phyloP scores from a whole-genome alignment of 2,329 filamentous ascomycete species.

The Aspergillus udagawae region DNA sequence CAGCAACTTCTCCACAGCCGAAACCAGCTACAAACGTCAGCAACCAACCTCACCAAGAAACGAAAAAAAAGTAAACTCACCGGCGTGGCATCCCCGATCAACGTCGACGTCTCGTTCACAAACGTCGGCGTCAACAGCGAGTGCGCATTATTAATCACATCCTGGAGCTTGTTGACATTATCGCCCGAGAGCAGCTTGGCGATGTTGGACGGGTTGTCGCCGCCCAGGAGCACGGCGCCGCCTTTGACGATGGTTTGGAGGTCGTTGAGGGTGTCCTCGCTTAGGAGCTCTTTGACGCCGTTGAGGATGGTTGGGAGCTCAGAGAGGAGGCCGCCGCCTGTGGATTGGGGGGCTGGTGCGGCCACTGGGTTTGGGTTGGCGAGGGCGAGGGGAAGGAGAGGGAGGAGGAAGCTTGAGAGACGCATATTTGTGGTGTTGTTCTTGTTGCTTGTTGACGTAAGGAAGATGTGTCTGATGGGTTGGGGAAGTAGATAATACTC shows the following conservation, averaged over 20 bases:
- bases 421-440: conserved; percentile 7
- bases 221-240: conserved; percentile 26
- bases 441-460: not conserved
- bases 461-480: not conserved
- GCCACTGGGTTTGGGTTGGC: conserved; percentile 19
- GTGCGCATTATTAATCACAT: conserved; percentile 24
- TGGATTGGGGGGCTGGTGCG: conserved; percentile 14
- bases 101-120: conserved; percentile 26
- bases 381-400: conserved; percentile 15
- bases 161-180: conserved; percentile 22
- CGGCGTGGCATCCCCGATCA: conserved; percentile 32
- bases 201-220: conserved; percentile 26
- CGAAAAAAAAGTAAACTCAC: conserved; percentile 14
- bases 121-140: conserved; percentile 24
- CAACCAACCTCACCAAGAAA: not conserved
- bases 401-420: conserved; percentile 20
- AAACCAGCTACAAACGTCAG: conserved; percentile 20
- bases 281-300: conserved; percentile 25
- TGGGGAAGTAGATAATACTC: not conserved
- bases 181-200: conserved; percentile 20
- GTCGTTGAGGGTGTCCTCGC: conserved; percentile 20
- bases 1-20: conserved; percentile 26
- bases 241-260: conserved; percentile 24
- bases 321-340: conserved; percentile 21
- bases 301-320: conserved; percentile 23